These are phyloP conservation scores for Coffea eugenioides DNA, from an alignment of 257 asterid genomes.

Conservation along the genomic window DNA sequence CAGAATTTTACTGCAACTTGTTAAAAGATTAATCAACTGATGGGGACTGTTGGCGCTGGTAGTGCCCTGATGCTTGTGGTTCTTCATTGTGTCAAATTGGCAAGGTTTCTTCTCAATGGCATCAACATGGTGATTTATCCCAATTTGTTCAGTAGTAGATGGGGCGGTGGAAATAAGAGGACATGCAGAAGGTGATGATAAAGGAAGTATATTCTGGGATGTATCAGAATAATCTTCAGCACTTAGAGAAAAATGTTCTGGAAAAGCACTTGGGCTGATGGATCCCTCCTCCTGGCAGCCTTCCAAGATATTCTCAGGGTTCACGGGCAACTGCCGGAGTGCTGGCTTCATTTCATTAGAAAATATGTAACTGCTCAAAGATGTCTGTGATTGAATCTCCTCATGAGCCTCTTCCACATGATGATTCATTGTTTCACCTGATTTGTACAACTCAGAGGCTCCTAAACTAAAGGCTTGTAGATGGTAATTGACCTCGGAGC, in stretches of 20 bases:
- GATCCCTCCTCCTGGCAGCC: not conserved
- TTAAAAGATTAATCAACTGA: slow-evolving; percentile 15
- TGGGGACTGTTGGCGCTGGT: not conserved
- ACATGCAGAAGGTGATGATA: not conserved
- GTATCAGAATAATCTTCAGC: not conserved
- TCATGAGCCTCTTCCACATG: too few relatives aligned
- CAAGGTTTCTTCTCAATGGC: not conserved
- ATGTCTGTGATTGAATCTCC: too few relatives aligned
- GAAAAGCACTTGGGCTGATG: not conserved
- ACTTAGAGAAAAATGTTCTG: not conserved
- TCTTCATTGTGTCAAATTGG: slow-evolving; percentile 17
- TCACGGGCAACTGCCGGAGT: not conserved
- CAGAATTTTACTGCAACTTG: slow-evolving; percentile 17
- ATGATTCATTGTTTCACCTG: too few relatives aligned
- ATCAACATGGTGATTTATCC: not conserved
- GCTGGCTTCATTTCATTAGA: too few relatives aligned
- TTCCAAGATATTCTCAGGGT: not conserved
- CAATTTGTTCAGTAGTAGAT: too few relatives aligned
- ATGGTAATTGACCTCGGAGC: not conserved
- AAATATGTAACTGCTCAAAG: too few relatives aligned
- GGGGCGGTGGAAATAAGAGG: not conserved
- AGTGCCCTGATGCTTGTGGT: slow-evolving; percentile 4
- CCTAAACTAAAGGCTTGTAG: not conserved
- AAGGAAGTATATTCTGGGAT: not conserved
- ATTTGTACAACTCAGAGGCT: not conserved